Evolutionary conservation across 192 early-diverging fungal genomes (phyloP), one percentile per base, ranked within the genome.

Genomic region (Backusella westeae): DNA sequence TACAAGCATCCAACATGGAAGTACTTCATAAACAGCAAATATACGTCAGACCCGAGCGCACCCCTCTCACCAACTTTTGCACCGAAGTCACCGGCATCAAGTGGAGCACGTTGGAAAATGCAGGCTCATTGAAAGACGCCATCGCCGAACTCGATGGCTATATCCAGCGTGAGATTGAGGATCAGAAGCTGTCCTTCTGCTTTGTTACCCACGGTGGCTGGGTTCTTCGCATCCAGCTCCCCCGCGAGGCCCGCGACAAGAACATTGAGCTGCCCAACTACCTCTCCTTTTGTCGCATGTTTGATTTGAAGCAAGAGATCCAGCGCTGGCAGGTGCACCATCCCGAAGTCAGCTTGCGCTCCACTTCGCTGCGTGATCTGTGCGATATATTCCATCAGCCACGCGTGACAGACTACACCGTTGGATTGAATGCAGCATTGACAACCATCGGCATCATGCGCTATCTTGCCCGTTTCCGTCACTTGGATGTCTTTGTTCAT

Each of bases 191-290:
- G 23, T 81, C 82, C 3, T 91, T 94, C 76, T 88, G 89, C 56
- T 90, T 94, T 80, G 91, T 92, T 35, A 91, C 91, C 1, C 92
- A 93, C 78, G 91, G 90, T 36, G 92, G 91, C 7, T 89, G 88
- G 87, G 88, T 91, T 52, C 77, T 94, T 23, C 89, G 93, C 15
- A 91, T 88, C 71, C 91, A 93, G 75, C 75, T 94, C 1, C 85
- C 88, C 2, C 73, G 89, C 19, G 92, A 94, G 65, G 89, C 90
- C 29, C 80, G 85, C 34, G 88, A 90, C 59, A 94, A 94, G 77
- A 74, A 78, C 29, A 85, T 94, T 21, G 77, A 80, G 1, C 71
- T 94, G 6, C 87, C 92, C 4, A 44, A 74, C 0, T 92, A 91
- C 52, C 80, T 93, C 26, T 76, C 80, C n/a, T 83, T 87, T 32